phyloP scores from a whole-genome alignment of 768 basidiomycete species.

The Leccinum boreale region DNA sequence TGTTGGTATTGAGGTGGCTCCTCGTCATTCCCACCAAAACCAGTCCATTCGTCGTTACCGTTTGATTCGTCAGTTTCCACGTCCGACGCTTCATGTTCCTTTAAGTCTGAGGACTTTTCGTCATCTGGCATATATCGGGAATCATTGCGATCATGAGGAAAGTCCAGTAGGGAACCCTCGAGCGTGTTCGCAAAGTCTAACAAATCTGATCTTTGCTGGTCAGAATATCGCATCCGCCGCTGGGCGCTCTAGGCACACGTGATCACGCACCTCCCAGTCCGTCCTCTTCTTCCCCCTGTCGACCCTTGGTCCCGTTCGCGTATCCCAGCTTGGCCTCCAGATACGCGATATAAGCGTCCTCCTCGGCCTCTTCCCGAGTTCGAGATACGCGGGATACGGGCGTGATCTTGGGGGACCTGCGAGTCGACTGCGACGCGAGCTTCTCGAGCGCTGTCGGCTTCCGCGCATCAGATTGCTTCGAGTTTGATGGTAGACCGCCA shows the following conservation, averaged over 20 bases:
- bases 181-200: conserved; percentile 45
- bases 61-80: conserved; percentile 24
- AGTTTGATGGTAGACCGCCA: neutral
- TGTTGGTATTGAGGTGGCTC: neutral
- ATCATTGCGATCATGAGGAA: too few relatives aligned
- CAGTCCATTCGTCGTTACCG: conserved; percentile 36
- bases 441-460: too few relatives aligned
- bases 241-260: neutral
- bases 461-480: too few relatives aligned
- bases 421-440: too few relatives aligned
- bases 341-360: conserved; percentile 84
- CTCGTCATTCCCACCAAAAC: conserved; percentile 24
- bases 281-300: conserved; percentile 57
- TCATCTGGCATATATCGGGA: neutral
- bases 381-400: conserved; percentile 19
- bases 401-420: too few relatives aligned
- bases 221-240: neutral
- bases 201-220: conserved; percentile 20
- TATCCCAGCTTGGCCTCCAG: conserved; percentile 77
- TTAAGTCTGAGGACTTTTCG: conserved; percentile 3
- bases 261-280: conserved; percentile 72
- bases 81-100: conserved; percentile 6
- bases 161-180: too few relatives aligned
- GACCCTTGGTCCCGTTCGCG: conserved; percentile 39
- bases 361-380: conserved; percentile 52